Percentiles rank a stretch among this genome's conserved stretches.
phyloP scores from a whole-genome alignment of 1,284 basidiomycete species.

The Cryptococcus hybrid region DNA sequence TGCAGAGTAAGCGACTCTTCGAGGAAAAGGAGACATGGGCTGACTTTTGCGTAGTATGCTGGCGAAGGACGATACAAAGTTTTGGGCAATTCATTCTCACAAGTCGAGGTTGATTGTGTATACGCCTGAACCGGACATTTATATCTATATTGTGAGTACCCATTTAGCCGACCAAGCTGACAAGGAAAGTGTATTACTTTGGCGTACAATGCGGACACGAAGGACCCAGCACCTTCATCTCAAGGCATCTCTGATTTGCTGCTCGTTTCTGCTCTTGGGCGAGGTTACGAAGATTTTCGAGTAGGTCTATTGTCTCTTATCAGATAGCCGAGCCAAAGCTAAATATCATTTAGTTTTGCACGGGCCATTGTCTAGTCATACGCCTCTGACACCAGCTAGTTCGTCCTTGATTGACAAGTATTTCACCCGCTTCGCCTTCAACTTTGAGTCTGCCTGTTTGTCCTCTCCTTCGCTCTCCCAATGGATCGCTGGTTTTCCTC shows the following conservation, averaged over 20 bases:
- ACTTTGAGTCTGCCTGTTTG: conserved; percentile 29
- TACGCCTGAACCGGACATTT: conserved; percentile 36
- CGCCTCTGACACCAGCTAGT: conserved; percentile 15
- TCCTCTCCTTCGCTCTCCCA: conserved; percentile 6
- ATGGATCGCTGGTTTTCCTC: conserved; percentile 27
- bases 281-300: conserved; percentile 42
- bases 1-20: conserved; percentile 25
- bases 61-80: conserved; percentile 9
- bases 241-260: conserved; percentile 34
- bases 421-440: conserved; percentile 42
- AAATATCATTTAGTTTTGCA: conserved; percentile 30
- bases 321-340: not conserved
- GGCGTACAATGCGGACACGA: conserved; percentile 14
- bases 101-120: conserved; percentile 34
- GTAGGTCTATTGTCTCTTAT: conserved; percentile 18
- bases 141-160: conserved; percentile 34
- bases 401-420: conserved; percentile 32
- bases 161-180: not conserved
- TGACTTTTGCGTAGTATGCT: conserved; percentile 26
- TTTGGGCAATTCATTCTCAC: conserved; percentile 34
- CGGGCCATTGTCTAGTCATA: conserved; percentile 19
- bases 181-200: conserved; percentile 22
- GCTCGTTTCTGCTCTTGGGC: conserved; percentile 28
- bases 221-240: conserved; percentile 12
- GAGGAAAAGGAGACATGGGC: not conserved